These are phyloP conservation scores for Umbellularia californica DNA, from an alignment of 164 flowering plant species.

Conservation along the genomic window DNA sequence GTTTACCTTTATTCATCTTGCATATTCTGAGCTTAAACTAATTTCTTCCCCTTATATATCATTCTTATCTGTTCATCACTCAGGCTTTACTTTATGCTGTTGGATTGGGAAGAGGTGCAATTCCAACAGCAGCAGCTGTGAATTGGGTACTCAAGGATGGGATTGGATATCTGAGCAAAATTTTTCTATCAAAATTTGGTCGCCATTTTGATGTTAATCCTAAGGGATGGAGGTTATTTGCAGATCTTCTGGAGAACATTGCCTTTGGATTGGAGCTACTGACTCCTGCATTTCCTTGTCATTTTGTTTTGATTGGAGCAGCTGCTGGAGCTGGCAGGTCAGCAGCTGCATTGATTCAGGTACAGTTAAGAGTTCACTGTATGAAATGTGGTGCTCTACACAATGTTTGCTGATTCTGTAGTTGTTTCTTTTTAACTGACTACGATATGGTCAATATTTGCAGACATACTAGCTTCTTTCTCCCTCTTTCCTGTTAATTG, in stretches of 20 bases:
- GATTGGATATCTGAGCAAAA: conserved; percentile 91
- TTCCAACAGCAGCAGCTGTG: conserved; percentile 94
- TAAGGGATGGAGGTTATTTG: conserved; percentile 97
- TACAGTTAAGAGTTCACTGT: conserved; percentile 10
- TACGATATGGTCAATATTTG: too few relatives aligned
- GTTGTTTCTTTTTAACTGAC: too few relatives aligned
- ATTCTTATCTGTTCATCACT: conserved; percentile 8
- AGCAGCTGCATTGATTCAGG: conserved; percentile 95
- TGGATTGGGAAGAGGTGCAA: conserved; percentile 97
- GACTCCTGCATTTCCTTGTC: conserved; percentile 95
- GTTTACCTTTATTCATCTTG: neutral
- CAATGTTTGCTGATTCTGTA: too few relatives aligned
- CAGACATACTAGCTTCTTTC: too few relatives aligned
- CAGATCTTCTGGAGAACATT: conserved; percentile 89
- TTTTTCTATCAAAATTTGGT: conserved; percentile 79
- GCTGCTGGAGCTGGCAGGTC: conserved; percentile 94
- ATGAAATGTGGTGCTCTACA: too few relatives aligned
- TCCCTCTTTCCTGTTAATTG: too few relatives aligned
- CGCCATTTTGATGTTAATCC: conserved; percentile 98
- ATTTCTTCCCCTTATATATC: neutral
- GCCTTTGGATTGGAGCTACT: conserved; percentile 92
- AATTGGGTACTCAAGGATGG: conserved; percentile 99
- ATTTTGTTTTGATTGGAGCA: conserved; percentile 82
- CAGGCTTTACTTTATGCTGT: conserved; percentile 94
- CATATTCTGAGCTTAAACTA: neutral